Evolutionary conservation across 352 stramenopile species (phyloP), one percentile per base, ranked within the genome.

Genomic region (Globisporangium megalacanthum): DNA sequence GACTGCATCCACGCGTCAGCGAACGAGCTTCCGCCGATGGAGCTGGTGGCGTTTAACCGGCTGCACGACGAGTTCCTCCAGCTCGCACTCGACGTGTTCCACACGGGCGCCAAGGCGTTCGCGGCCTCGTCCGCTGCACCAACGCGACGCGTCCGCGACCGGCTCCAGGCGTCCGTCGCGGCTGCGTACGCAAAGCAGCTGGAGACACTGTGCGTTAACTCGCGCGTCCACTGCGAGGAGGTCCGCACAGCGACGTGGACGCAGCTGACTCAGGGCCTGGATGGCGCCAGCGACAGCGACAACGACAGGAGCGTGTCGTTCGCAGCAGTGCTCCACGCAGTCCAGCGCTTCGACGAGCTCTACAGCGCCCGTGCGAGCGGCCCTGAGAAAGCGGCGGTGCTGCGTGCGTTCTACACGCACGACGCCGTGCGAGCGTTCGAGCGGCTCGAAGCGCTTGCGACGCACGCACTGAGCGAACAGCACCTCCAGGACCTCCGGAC

Each of bases 31-130:
- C 77, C 77, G 15, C 82, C 84, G 31, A 78, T 89, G 49, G 79
- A 91, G 41, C 59, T 92, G 39, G 64, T 74, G 5, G 68, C 69
- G 39, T 86, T 91, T 49, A 69, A 77, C 19, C 75, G 76, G 58
- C 70, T 94, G 20, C 80, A 94, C 49, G 69, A 77, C 20, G 84
- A 94, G n/a, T 73, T 94, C 33, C 68, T 56, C 52, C 72, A 72
- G 10, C 72, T 94, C 2, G 82, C 80, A 4, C 69, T 92, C 68
- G 79, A 89, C 42, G 68, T 92, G 9, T 94, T 79, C 37, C 70
- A 82, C 61, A 65, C 61, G 9, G 70, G 75, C 4, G 56, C 70
- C 0, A 71, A 60, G 4, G 2, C 14, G 6, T 69, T 75, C 41
- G 75, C 73, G 45, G 75, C 80, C 7, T 29, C 25, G 25, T 29